Conservation (phyloP, 2,329 filamentous ascomycete genomes). For the Ophiostoma triangulosporum region DNA sequence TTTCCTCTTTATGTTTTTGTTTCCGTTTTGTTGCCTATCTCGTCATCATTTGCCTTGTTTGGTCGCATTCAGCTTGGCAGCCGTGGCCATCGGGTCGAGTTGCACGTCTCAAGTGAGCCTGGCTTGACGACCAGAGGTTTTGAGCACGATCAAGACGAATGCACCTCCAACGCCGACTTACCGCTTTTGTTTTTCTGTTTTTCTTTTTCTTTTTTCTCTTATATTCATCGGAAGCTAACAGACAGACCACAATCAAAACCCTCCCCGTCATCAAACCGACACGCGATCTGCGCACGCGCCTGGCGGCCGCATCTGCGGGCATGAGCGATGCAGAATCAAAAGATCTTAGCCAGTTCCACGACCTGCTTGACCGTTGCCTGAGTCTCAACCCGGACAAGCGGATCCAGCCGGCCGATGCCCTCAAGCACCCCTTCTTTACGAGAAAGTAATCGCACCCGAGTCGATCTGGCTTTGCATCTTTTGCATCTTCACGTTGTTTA, state of each 20-base stretch:
- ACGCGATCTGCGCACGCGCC: slow-evolving; percentile 66
- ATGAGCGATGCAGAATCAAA: slow-evolving; percentile 62
- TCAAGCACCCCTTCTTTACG: slow-evolving; percentile 77
- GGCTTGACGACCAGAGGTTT: not conserved
- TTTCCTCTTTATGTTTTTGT: not conserved
- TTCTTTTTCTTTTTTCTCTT: not conserved
- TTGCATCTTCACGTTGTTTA: too few species aligned
- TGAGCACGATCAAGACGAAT: not conserved
- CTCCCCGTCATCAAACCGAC: slow-evolving; percentile 61
- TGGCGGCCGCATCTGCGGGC: slow-evolving; percentile 59
- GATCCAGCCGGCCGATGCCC: slow-evolving; percentile 71
- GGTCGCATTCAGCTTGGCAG: not conserved
- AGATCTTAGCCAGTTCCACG: slow-evolving; percentile 71
- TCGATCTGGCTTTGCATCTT: too few species aligned
- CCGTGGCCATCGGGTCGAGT: not conserved
- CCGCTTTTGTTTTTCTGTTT: not conserved
- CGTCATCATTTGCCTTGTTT: not conserved
- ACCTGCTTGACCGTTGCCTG: slow-evolving; percentile 78
- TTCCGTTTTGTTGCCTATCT: not conserved
- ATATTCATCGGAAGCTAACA: not conserved
- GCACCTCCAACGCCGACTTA: not conserved
- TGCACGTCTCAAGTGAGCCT: not conserved
- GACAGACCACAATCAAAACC: slow-evolving; percentile 51
- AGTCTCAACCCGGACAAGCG: slow-evolving; percentile 86
- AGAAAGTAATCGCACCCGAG: not conserved